Conservation (phyloP, 2,329 filamentous ascomycete species). For the Aspergillus sp. region DNA sequence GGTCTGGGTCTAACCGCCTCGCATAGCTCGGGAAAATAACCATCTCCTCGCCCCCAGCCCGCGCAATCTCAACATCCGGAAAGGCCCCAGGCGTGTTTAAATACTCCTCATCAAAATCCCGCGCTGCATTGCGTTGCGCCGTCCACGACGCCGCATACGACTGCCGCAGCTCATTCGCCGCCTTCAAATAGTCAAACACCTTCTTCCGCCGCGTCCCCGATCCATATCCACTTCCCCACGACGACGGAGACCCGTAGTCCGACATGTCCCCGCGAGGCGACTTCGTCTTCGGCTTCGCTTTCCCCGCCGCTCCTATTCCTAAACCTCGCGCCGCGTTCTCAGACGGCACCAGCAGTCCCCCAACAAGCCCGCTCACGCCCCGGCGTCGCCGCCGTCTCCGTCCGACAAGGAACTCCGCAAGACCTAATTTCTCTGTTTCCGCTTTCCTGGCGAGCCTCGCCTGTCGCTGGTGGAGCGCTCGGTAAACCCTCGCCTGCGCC, state of each 20-base stretch:
- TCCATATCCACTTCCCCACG: constrained; percentile 16
- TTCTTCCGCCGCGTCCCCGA: constrained; percentile 73
- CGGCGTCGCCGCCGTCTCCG: constrained; percentile 23
- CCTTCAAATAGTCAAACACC: constrained; percentile 70
- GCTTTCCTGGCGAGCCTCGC: constrained; percentile 52
- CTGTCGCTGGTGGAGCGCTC: constrained; percentile 67
- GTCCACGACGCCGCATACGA: constrained; percentile 60
- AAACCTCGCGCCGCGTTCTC: constrained; percentile 12
- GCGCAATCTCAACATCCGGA: constrained; percentile 77
- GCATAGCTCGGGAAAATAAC: constrained; percentile 94
- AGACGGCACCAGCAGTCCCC: constrained; percentile 9
- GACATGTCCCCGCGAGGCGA: constrained; percentile 21
- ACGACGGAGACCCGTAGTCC: constrained; percentile 24
- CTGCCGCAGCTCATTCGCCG: constrained; percentile 70
- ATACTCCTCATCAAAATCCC: constrained; percentile 47
- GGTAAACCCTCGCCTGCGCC: constrained; percentile 75
- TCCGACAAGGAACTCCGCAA: constrained; percentile 28
- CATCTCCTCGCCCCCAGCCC: constrained; percentile 84
- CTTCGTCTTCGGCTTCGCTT: constrained; percentile 9
- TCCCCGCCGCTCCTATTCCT: constrained; percentile 12
- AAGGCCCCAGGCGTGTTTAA: constrained; percentile 70
- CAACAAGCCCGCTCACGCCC: constrained; percentile 10
- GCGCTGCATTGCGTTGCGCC: constrained; percentile 43
- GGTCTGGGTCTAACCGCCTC: constrained; percentile 63
- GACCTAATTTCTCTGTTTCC: constrained; percentile 20